Evolutionary conservation across 495 filamentous ascomycete species (phyloP).

Genomic region (Hyaloscypha bicolor): DNA sequence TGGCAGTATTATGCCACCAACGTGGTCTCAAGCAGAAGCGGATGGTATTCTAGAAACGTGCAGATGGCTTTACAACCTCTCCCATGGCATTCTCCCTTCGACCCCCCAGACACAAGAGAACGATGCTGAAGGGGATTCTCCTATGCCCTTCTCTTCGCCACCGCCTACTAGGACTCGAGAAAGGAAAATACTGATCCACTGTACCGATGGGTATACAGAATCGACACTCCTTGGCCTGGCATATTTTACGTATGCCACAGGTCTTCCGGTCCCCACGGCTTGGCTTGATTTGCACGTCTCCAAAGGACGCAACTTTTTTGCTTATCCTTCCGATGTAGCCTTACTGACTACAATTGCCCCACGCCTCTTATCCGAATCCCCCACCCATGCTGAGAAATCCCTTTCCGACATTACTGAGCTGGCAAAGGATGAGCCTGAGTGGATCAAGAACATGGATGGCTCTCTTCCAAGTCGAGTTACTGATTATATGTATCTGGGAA

Average conservation of each 20-base stretch:
- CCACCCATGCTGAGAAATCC: slow-evolving; percentile 38
- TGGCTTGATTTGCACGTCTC: slow-evolving; percentile 84
- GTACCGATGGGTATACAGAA: slow-evolving; percentile 95
- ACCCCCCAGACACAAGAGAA: slow-evolving; percentile 36
- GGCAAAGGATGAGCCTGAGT: slow-evolving; percentile 62
- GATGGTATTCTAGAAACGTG: slow-evolving; percentile 84
- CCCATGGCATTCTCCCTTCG: slow-evolving; percentile 55
- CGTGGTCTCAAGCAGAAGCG: slow-evolving; percentile 74
- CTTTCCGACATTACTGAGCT: slow-evolving; percentile 48
- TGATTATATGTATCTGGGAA: slow-evolving; percentile 95
- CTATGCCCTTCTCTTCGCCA: slow-evolving; percentile 25
- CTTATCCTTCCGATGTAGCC: slow-evolving; percentile 86
- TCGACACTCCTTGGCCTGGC: slow-evolving; percentile 83
- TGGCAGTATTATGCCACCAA: slow-evolving; percentile 81
- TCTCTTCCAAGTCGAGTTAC: slow-evolving; percentile 86
- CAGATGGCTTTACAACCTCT: slow-evolving; percentile 84
- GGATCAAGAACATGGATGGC: slow-evolving; percentile 85
- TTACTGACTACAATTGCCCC: slow-evolving; percentile 75
- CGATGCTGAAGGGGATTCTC: slow-evolving; percentile 62
- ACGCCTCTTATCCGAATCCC: slow-evolving; percentile 61
- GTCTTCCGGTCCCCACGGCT: slow-evolving; percentile 75
- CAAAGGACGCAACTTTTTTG: slow-evolving; percentile 90
- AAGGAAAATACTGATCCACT: slow-evolving; percentile 83
- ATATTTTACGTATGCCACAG: slow-evolving; percentile 89
- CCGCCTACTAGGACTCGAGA: slow-evolving; percentile 14